phyloP scores from a whole-genome alignment of 495 filamentous ascomycete species.

The Tuber aestivum region DNA sequence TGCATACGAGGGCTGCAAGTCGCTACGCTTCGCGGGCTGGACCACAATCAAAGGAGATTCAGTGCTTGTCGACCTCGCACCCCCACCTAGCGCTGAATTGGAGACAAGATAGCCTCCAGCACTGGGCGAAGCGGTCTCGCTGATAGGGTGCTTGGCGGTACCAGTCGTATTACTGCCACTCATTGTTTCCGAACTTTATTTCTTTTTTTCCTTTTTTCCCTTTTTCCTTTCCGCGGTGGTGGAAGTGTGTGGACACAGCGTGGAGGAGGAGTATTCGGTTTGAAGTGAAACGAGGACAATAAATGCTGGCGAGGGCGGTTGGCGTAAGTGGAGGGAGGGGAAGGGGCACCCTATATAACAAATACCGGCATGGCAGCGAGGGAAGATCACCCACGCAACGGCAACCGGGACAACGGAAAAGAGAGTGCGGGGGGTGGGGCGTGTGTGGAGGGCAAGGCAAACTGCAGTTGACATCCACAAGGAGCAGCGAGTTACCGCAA shows the following conservation, averaged over 20 bases:
- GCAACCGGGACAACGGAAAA: not conserved
- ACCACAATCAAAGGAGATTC: conserved; percentile 59
- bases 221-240: not conserved
- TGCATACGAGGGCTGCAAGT: conserved; percentile 87
- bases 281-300: not conserved
- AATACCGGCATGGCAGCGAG: not conserved
- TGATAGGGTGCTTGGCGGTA: conserved; percentile 8
- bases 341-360: not conserved
- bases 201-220: not conserved
- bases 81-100: conserved; percentile 8
- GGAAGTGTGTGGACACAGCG: not conserved
- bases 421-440: not conserved
- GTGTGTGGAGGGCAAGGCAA: not conserved
- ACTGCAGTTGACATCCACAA: not conserved
- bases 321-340: not conserved
- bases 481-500: not conserved
- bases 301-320: not conserved
- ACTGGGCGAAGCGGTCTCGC: not conserved
- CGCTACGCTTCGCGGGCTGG: conserved; percentile 70
- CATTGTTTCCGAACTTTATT: conserved; percentile 13
- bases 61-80: conserved; percentile 23
- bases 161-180: conserved; percentile 14
- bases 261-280: not conserved
- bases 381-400: not conserved
- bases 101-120: conserved; percentile 24